Conservation (phyloP, 768 basidiomycete species). For the Phylloporus scabripes region DNA sequence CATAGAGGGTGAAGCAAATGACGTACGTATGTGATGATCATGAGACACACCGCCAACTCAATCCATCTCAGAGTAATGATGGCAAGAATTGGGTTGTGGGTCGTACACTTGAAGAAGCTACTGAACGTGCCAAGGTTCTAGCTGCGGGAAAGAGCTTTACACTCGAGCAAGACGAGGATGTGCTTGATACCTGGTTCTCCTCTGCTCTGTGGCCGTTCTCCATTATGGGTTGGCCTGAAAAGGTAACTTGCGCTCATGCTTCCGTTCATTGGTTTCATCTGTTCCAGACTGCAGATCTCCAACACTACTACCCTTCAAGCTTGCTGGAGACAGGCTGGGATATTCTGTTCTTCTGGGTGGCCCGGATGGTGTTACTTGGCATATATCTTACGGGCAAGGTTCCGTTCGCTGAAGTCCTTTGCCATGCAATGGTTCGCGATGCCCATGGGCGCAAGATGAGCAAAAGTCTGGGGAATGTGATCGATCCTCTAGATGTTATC, state of each 20-base stretch:
- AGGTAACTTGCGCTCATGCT: constrained; percentile 40
- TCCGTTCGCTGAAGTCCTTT: constrained; percentile 94
- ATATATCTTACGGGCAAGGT: constrained; percentile 82
- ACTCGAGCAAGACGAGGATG: constrained; percentile 92
- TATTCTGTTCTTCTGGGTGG: constrained; percentile 99
- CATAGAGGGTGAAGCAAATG: constrained; percentile 68
- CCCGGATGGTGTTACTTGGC: constrained; percentile 95
- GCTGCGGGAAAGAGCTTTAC: constrained; percentile 64
- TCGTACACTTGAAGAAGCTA: constrained; percentile 70
- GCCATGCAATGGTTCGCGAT: constrained; percentile 98
- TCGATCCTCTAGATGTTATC: constrained; percentile 95
- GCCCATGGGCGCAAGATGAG: constrained; percentile 99
- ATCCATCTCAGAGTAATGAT: constrained; percentile 46
- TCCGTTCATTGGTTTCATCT: neutral
- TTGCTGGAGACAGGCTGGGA: constrained; percentile 98
- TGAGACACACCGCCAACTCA: neutral
- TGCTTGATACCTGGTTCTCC: constrained; percentile 99
- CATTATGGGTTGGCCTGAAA: constrained; percentile 96
- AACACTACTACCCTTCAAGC: constrained; percentile 83
- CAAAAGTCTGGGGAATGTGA: constrained; percentile 96
- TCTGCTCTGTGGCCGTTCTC: constrained; percentile 97
- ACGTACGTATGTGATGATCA: constrained; percentile 40
- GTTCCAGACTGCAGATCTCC: constrained; percentile 64
- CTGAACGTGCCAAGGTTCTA: constrained; percentile 61
- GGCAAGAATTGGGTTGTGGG: constrained; percentile 91